Percentiles rank a stretch among this genome's conserved stretches.
Conservation (phyloP, 2,329 filamentous ascomycete genomes). For the Macroventuria anomochaeta region DNA sequence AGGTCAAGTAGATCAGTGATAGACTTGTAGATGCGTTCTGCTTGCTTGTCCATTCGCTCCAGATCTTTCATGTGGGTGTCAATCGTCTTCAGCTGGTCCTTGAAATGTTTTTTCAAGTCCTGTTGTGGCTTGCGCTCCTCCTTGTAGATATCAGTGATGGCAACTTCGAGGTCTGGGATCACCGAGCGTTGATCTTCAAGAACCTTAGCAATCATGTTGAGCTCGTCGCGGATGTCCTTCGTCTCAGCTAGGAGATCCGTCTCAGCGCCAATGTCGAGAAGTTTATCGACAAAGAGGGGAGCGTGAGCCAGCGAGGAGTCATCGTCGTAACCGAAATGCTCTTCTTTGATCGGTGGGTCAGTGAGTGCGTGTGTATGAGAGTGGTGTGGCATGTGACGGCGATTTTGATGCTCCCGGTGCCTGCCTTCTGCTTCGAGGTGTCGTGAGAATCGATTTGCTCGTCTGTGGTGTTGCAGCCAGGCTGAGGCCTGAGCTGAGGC, state of each 20-base stretch:
- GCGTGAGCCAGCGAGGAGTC: slow-evolving; percentile 34
- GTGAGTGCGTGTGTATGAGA: slow-evolving; percentile 37
- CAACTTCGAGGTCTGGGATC: slow-evolving; percentile 55
- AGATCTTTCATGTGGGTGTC: slow-evolving; percentile 66
- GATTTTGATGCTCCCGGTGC: slow-evolving; percentile 40
- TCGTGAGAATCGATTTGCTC: slow-evolving; percentile 46
- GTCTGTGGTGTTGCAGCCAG: slow-evolving; percentile 61
- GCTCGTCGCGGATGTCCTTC: slow-evolving; percentile 72
- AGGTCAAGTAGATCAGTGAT: slow-evolving; percentile 69
- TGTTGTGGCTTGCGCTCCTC: slow-evolving; percentile 48
- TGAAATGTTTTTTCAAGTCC: slow-evolving; percentile 62
- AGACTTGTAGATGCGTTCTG: slow-evolving; percentile 64
- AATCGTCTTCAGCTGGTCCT: slow-evolving; percentile 64
- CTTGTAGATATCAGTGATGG: slow-evolving; percentile 50
- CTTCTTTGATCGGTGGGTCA: slow-evolving; percentile 34
- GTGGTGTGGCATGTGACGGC: slow-evolving; percentile 35
- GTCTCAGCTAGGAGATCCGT: slow-evolving; percentile 67
- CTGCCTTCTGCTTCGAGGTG: slow-evolving; percentile 46
- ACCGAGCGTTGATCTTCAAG: slow-evolving; percentile 59
- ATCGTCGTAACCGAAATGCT: slow-evolving; percentile 41
- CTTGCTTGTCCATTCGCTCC: slow-evolving; percentile 69
- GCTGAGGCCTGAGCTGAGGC: slow-evolving; percentile 64
- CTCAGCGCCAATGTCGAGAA: slow-evolving; percentile 66
- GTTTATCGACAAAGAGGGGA: slow-evolving; percentile 59
- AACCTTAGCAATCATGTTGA: slow-evolving; percentile 66